Evolutionary conservation across 805 yeast genomes (phyloP).

Genomic region (Myxozyma kluyveri): DNA sequence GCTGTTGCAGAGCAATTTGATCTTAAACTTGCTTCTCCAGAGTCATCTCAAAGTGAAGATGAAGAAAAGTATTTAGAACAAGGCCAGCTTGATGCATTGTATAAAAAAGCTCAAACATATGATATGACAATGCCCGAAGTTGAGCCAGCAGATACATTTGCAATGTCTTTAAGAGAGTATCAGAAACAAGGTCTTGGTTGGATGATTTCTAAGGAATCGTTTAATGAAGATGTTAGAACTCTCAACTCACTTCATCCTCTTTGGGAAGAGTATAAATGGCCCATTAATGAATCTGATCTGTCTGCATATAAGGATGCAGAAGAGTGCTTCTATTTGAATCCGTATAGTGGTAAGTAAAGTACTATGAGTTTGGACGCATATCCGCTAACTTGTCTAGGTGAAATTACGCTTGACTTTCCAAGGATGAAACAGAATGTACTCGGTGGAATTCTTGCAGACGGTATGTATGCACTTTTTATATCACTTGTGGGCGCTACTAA

Average conservation of each 20-base stretch:
- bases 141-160: conserved; percentile 56
- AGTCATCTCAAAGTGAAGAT: conserved; percentile 20
- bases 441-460: conserved; percentile 94
- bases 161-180: conserved; percentile 62
- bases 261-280: conserved; percentile 82
- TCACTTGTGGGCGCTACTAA: too few relatives aligned
- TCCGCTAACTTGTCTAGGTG: conserved; percentile 64
- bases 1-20: conserved; percentile 29
- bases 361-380: background rate
- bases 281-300: conserved; percentile 42
- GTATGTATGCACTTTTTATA: conserved; percentile 4
- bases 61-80: conserved; percentile 44
- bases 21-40: conserved; percentile 6
- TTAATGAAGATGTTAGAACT: conserved; percentile 38
- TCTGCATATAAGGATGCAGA: conserved; percentile 17
- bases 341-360: conserved; percentile 20
- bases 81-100: conserved; percentile 74
- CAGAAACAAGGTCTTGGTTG: conserved; percentile 63
- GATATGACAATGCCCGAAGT: conserved; percentile 61
- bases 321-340: conserved; percentile 31
- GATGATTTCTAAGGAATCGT: conserved; percentile 35
- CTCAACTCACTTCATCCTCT: conserved; percentile 71
- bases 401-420: conserved; percentile 67
- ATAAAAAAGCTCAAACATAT: conserved; percentile 65
- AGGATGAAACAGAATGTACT: conserved; percentile 50